phyloP scores from a whole-genome alignment of 306 rosid species.

The Lithocarpus polystachyus region DNA sequence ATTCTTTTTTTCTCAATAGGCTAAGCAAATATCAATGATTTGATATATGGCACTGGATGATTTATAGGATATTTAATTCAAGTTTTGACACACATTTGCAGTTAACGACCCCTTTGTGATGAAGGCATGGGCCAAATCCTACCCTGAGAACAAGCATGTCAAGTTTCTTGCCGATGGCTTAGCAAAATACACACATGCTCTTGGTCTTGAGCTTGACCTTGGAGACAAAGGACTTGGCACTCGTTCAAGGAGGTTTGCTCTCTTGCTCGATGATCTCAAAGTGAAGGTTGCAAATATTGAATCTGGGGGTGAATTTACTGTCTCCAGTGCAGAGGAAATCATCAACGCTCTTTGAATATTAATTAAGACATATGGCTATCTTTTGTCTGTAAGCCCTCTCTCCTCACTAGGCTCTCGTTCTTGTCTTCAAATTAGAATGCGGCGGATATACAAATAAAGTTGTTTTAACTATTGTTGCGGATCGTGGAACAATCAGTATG shows the following conservation, averaged over 20 bases:
- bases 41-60: not conserved
- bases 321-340: constrained; percentile 90
- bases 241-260: constrained; percentile 82
- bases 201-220: constrained; percentile 92
- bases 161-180: constrained; percentile 97
- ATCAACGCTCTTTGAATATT: constrained; percentile 72
- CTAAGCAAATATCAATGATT: too few species aligned
- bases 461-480: not conserved
- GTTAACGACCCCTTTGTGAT: constrained; percentile 92
- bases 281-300: constrained; percentile 89
- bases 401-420: not conserved
- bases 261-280: constrained; percentile 73
- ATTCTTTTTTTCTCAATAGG: not conserved
- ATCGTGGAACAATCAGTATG: not conserved
- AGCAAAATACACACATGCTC: constrained; percentile 63
- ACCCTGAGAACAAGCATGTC: constrained; percentile 84
- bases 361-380: not conserved
- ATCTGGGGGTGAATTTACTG: constrained; percentile 69
- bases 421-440: not conserved
- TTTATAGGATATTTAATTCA: constrained; percentile 7
- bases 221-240: constrained; percentile 70
- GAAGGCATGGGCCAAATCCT: constrained; percentile 83
- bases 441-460: not conserved
- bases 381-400: not conserved
- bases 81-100: constrained; percentile 25